Evolutionary conservation across 2,329 filamentous ascomycete genomes (phyloP).

Genomic region (Diplocarpon rosae): DNA sequence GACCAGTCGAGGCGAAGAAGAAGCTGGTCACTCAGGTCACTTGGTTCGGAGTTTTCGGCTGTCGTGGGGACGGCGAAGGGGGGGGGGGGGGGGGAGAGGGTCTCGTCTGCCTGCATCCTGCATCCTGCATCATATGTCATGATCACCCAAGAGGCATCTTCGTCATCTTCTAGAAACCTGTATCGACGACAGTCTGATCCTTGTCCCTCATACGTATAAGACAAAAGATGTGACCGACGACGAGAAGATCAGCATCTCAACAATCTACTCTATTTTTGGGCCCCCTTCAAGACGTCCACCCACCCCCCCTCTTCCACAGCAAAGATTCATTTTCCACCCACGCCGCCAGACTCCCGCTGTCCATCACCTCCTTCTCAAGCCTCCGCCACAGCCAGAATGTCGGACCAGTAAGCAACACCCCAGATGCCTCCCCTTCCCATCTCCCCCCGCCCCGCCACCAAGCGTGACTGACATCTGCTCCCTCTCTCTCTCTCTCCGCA

Average conservation of each 20-base stretch:
- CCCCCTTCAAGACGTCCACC: too few species aligned
- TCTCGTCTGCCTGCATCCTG: too few species aligned
- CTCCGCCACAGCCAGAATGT: slow-evolving; percentile 14
- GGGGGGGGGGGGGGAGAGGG: too few species aligned
- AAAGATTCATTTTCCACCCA: slow-evolving; percentile 8
- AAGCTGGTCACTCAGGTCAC: too few species aligned
- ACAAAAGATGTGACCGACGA: neutral
- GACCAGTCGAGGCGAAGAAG: too few species aligned
- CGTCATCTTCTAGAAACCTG: neutral
- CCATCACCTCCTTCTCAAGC: slow-evolving; percentile 4
- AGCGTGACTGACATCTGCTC: too few species aligned
- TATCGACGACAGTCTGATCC: neutral
- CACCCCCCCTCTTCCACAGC: neutral
- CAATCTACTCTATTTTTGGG: too few species aligned
- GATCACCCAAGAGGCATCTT: neutral
- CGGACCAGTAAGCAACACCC: slow-evolving; percentile 19
- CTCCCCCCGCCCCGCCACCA: neutral
- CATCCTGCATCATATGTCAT: slow-evolving; percentile 23
- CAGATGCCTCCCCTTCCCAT: neutral
- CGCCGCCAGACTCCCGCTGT: slow-evolving; percentile 6
- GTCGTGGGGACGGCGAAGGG: too few species aligned
- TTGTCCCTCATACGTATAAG: neutral
- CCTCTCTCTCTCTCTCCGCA: slow-evolving; percentile 5
- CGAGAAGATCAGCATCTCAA: too few species aligned
- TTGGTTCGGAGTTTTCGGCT: too few species aligned